Evolutionary conservation across 202 grass and related monocot genomes (phyloP).

Genomic region (Panicum hallii): DNA sequence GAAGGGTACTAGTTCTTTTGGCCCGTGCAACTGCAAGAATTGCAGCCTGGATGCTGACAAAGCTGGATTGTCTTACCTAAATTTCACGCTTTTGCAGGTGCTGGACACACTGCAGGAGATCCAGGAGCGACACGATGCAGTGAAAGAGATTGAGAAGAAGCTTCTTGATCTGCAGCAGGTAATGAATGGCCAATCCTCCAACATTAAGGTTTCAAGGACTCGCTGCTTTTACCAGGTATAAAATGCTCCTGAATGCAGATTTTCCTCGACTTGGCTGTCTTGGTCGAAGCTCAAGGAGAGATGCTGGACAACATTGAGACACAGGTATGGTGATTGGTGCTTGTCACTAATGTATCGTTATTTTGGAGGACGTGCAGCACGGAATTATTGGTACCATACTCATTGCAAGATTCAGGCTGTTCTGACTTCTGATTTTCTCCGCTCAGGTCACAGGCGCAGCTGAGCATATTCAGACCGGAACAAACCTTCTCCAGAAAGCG

Average conservation of each 20-base stretch:
- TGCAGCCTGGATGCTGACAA: background rate
- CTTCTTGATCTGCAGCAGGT: slow-evolving; percentile 91
- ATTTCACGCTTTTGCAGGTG: slow-evolving; percentile 54
- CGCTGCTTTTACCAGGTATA: background rate
- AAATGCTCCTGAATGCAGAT: slow-evolving; percentile 46
- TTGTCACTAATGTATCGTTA: background rate
- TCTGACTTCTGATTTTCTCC: slow-evolving; percentile 15
- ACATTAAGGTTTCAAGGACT: background rate
- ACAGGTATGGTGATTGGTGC: slow-evolving; percentile 50
- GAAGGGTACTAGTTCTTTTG: slow-evolving; percentile 54
- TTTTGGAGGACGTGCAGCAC: background rate
- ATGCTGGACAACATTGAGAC: slow-evolving; percentile 77
- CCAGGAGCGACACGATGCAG: slow-evolving; percentile 76
- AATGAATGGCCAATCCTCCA: slow-evolving; percentile 2
- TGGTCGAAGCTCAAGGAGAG: slow-evolving; percentile 80
- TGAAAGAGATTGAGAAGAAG: slow-evolving; percentile 81
- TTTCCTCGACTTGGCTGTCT: slow-evolving; percentile 79
- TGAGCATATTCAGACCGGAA: slow-evolving; percentile 61
- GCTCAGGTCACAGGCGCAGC: slow-evolving; percentile 60
- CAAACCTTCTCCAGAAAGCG: slow-evolving; percentile 53
- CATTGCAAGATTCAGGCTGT: background rate
- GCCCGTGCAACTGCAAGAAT: background rate
- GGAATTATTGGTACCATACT: background rate
- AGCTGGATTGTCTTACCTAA: slow-evolving; percentile 20
- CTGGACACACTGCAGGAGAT: slow-evolving; percentile 89